Conservation (phyloP, 129 eudicot genomes). For the Chrysanthemum seticuspe region DNA sequence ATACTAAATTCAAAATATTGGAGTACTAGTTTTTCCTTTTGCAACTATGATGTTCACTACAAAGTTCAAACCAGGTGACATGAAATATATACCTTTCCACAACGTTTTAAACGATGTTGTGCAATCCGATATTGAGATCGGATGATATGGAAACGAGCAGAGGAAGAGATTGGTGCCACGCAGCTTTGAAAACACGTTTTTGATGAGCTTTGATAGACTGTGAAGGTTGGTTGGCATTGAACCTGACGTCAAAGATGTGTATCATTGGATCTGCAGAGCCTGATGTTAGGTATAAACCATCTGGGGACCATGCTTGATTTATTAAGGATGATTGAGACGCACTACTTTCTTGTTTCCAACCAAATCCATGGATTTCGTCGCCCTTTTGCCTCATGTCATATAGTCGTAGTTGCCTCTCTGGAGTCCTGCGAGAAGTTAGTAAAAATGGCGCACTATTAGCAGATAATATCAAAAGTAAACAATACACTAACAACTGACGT, state of each 20-base stretch:
- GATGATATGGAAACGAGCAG: conserved; percentile 93
- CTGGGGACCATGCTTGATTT: conserved; percentile 97
- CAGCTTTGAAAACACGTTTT: conserved; percentile 90
- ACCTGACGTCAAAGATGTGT: conserved; percentile 82
- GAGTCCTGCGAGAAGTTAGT: conserved; percentile 45
- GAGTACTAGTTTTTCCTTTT: too few relatives aligned
- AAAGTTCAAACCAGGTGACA: too few relatives aligned
- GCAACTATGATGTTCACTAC: too few relatives aligned
- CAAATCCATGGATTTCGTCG: conserved; percentile 72
- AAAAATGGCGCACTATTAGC: too few relatives aligned
- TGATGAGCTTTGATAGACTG: conserved; percentile 86
- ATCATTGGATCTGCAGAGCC: conserved; percentile 89
- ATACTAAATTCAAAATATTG: too few relatives aligned
- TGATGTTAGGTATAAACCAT: conserved; percentile 73
- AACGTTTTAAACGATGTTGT: conserved; percentile 49
- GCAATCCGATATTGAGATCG: conserved; percentile 76
- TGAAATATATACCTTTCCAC: neutral
- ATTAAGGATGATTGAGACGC: conserved; percentile 93
- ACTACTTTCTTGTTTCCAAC: conserved; percentile 94
- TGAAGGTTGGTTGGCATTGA: conserved; percentile 64
- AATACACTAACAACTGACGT: too few relatives aligned
- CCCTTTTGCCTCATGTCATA: conserved; percentile 68
- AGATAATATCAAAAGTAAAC: too few relatives aligned
- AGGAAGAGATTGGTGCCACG: conserved; percentile 78
- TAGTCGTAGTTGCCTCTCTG: conserved; percentile 74